These are phyloP conservation scores for Phytophthora ramorum DNA, from an alignment of 352 stramenopile species.

Conservation along the genomic window DNA sequence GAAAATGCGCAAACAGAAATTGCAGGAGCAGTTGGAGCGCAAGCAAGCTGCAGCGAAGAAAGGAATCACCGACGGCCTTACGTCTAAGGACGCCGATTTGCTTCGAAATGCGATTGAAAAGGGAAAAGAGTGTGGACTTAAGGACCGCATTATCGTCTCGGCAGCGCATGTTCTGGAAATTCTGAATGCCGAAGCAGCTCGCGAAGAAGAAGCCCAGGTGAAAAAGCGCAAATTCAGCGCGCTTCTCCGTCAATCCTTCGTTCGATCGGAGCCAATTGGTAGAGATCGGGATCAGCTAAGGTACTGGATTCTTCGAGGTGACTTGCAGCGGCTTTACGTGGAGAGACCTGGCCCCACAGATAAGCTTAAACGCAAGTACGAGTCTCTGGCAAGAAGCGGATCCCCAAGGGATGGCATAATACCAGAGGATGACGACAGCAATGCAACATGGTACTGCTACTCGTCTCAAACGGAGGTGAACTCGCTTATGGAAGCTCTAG, in stretches of 20 bases:
- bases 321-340: constrained; percentile 73
- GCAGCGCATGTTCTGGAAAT: constrained; percentile 81
- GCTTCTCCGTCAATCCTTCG: constrained; percentile 69
- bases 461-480: constrained; percentile 66
- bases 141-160: constrained; percentile 70
- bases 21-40: constrained; percentile 70
- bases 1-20: constrained; percentile 70
- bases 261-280: constrained; percentile 79
- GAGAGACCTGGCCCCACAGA: constrained; percentile 57
- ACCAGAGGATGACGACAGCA: constrained; percentile 30
- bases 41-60: constrained; percentile 71
- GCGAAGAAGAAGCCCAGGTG: constrained; percentile 67
- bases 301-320: constrained; percentile 83
- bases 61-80: constrained; percentile 65
- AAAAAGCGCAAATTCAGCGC: constrained; percentile 73
- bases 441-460: constrained; percentile 72
- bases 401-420: constrained; percentile 37
- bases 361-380: constrained; percentile 58
- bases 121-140: constrained; percentile 71
- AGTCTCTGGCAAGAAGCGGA: constrained; percentile 32
- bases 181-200: constrained; percentile 65
- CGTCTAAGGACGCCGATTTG: constrained; percentile 62
- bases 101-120: constrained; percentile 74
- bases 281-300: constrained; percentile 60
- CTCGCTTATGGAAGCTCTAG: constrained; percentile 64